A percentile compares a stretch with the other conserved stretches of the same genome.
Evolutionary conservation across 306 rosid species (phyloP).

Genomic region (Gleditsia sinensis): DNA sequence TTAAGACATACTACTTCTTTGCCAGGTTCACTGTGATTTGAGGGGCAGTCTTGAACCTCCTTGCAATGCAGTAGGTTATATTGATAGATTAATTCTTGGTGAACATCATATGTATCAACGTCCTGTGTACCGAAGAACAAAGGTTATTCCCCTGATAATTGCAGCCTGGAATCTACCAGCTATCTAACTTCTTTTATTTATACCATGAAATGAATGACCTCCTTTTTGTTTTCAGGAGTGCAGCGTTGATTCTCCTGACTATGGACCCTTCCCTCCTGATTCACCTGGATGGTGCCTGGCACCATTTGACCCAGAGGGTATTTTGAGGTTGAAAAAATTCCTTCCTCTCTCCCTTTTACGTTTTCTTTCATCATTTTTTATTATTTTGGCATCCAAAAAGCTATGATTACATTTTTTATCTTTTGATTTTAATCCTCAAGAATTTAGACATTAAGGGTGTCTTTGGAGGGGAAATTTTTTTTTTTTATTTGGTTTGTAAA

Average conservation of each 20-base stretch:
- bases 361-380: neutral
- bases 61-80: slow-evolving; percentile 71
- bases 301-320: slow-evolving; percentile 86
- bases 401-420: neutral
- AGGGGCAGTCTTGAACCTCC: slow-evolving; percentile 84
- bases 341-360: slow-evolving; percentile 20
- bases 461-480: no score
- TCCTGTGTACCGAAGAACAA: slow-evolving; percentile 77
- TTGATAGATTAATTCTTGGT: slow-evolving; percentile 73
- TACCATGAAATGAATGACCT: slow-evolving; percentile 30
- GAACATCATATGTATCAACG: slow-evolving; percentile 70
- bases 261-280: slow-evolving; percentile 71
- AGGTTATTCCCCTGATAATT: slow-evolving; percentile 50
- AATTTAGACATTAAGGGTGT: neutral
- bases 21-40: slow-evolving; percentile 68
- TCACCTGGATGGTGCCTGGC: slow-evolving; percentile 82
- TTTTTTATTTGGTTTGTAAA: no score
- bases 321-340: slow-evolving; percentile 55
- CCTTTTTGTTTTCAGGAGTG: slow-evolving; percentile 58
- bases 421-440: neutral
- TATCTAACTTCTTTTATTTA: slow-evolving; percentile 13
- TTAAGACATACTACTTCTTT: slow-evolving; percentile 15
- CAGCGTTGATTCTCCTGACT: slow-evolving; percentile 79
- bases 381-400: slow-evolving; percentile 6
- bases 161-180: slow-evolving; percentile 28